A percentile compares a stretch with the other conserved stretches of the same genome.
These are phyloP conservation scores for Talaromyces albobiverticillius DNA, from an alignment of 2,329 filamentous ascomycete species.

Conservation along the genomic window DNA sequence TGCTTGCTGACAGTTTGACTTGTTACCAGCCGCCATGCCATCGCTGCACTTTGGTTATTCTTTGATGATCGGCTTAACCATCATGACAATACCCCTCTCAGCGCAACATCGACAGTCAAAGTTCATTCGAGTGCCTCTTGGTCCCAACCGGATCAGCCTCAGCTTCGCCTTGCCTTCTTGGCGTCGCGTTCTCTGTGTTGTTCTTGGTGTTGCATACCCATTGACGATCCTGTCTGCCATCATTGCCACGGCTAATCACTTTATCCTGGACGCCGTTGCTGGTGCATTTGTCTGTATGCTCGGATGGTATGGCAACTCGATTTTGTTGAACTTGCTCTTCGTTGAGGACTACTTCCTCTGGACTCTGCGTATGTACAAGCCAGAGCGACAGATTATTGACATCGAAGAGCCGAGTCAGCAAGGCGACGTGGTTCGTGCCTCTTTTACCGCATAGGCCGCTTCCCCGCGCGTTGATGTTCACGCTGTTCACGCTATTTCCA, in stretches of 20 bases:
- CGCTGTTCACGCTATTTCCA: too few species aligned
- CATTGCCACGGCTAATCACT: constrained; percentile 69
- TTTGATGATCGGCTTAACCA: constrained; percentile 67
- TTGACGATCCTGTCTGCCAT: constrained; percentile 64
- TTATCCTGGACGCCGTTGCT: constrained; percentile 68
- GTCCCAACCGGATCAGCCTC: constrained; percentile 19
- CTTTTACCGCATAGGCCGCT: neutral
- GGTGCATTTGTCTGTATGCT: constrained; percentile 63
- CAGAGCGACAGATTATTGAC: constrained; percentile 31
- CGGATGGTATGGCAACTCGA: constrained; percentile 57
- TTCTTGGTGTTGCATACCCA: constrained; percentile 62
- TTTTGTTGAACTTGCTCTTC: constrained; percentile 62
- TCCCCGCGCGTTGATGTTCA: too few species aligned
- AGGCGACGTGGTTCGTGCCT: constrained; percentile 7
- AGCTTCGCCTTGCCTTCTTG: constrained; percentile 45
- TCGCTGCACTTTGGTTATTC: constrained; percentile 74
- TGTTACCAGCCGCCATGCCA: constrained; percentile 63
- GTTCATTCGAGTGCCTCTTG: constrained; percentile 30
- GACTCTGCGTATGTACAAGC: constrained; percentile 64
- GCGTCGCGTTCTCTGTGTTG: constrained; percentile 50
- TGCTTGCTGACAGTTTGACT: neutral
- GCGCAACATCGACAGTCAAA: constrained; percentile 49
- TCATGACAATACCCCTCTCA: constrained; percentile 63
- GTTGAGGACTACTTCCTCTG: constrained; percentile 68
- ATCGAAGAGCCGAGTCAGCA: constrained; percentile 21